Conservation (phyloP, 2,329 filamentous ascomycete species). For the Neoscytalidium dimidiatum region DNA sequence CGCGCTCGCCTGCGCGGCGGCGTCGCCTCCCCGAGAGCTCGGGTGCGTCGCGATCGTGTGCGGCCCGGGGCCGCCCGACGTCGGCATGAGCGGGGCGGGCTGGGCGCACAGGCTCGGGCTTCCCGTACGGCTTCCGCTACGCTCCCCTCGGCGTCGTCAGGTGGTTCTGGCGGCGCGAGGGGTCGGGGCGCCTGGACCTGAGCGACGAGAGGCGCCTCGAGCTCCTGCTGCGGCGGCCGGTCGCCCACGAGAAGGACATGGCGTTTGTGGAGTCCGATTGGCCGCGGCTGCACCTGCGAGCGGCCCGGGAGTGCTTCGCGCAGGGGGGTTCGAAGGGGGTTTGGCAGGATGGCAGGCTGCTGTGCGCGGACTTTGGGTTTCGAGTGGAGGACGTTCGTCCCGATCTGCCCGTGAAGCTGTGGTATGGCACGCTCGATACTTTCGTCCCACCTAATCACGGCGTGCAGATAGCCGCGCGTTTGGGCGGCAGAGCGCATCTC, state of each 20-base stretch:
- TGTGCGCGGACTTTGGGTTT: conserved; percentile 36
- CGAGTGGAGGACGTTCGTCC: conserved; percentile 36
- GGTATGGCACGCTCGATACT: conserved; percentile 38
- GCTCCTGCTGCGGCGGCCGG: conserved; percentile 23
- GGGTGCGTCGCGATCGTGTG: conserved; percentile 31
- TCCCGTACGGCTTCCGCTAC: conserved; percentile 32
- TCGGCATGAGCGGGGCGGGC: conserved; percentile 34
- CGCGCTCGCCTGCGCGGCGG: conserved; percentile 32
- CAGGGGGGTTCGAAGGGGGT: conserved; percentile 36
- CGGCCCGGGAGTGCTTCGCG: conserved; percentile 28
- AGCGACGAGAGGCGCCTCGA: conserved; percentile 34
- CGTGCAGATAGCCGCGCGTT: conserved; percentile 30
- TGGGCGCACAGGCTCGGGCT: conserved; percentile 31
- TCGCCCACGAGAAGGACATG: conserved; percentile 27
- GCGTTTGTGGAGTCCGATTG: conserved; percentile 27
- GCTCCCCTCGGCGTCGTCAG: conserved; percentile 24
- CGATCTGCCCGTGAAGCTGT: conserved; percentile 40
- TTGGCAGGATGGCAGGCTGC: conserved; percentile 32
- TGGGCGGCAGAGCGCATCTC: conserved; percentile 33
- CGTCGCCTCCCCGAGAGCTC: conserved; percentile 27
- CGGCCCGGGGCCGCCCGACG: conserved; percentile 37
- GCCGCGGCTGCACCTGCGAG: conserved; percentile 26
- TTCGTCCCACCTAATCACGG: conserved; percentile 39
- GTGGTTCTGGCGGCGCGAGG: conserved; percentile 31
- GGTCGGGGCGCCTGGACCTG: conserved; percentile 33